Conservation (phyloP, 2,329 filamentous ascomycete genomes). For the Pochonia chlamydosporia region DNA sequence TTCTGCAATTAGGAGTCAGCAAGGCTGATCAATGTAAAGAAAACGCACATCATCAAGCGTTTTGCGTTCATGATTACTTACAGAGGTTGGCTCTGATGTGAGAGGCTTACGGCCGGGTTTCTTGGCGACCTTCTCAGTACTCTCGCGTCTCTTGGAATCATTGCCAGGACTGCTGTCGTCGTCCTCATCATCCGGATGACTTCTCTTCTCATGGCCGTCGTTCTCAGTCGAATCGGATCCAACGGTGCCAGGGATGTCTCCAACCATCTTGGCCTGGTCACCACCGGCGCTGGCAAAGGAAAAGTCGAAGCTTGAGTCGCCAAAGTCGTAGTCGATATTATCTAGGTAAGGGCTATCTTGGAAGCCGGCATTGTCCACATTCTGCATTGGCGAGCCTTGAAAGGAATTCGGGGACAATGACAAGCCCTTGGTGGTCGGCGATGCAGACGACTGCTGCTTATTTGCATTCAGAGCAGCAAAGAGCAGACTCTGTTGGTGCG, state of each 20-base stretch:
- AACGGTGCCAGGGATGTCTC: slow-evolving; percentile 55
- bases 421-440: slow-evolving; percentile 29
- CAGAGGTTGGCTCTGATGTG: slow-evolving; percentile 90
- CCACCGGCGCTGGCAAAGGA: slow-evolving; percentile 30
- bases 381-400: slow-evolving; percentile 41
- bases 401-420: slow-evolving; percentile 44
- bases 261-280: slow-evolving; percentile 65
- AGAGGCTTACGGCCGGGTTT: slow-evolving; percentile 95
- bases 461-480: slow-evolving; percentile 74
- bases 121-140: slow-evolving; percentile 81
- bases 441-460: slow-evolving; percentile 31
- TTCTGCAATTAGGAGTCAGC: slow-evolving; percentile 50
- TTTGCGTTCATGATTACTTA: slow-evolving; percentile 62
- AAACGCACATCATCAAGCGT: too few species aligned
- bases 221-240: slow-evolving; percentile 55
- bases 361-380: slow-evolving; percentile 36
- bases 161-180: slow-evolving; percentile 48
- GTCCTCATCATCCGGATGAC: slow-evolving; percentile 64
- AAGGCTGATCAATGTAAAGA: not conserved
- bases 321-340: slow-evolving; percentile 68
- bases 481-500: slow-evolving; percentile 70
- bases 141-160: slow-evolving; percentile 67
- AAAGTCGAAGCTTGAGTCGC: slow-evolving; percentile 73
- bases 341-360: slow-evolving; percentile 81
- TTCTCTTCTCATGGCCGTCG: slow-evolving; percentile 60